These are phyloP conservation scores for Ophiostoma novo-ulmi DNA, from an alignment of 2,329 filamentous ascomycete genomes.

Conservation along the genomic window DNA sequence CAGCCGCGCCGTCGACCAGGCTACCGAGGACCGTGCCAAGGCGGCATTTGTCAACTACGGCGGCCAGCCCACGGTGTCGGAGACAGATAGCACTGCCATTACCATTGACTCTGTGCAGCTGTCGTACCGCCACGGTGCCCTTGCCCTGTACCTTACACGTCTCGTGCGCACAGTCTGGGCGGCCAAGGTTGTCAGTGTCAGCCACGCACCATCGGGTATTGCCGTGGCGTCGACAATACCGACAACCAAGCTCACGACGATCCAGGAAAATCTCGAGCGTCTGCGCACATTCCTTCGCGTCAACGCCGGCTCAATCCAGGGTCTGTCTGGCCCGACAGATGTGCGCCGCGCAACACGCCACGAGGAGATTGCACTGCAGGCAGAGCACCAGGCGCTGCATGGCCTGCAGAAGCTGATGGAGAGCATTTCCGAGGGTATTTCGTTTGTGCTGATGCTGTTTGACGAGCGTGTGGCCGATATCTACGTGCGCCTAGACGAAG, in stretches of 20 bases:
- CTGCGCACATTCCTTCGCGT: slow-evolving; percentile 75
- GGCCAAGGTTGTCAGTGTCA: slow-evolving; percentile 66
- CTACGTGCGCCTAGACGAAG: slow-evolving; percentile 66
- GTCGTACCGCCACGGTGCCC: slow-evolving; percentile 82
- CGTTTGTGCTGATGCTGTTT: slow-evolving; percentile 90
- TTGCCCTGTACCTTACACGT: slow-evolving; percentile 80
- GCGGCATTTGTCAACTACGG: slow-evolving; percentile 89
- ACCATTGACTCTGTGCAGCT: slow-evolving; percentile 78
- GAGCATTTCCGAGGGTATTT: slow-evolving; percentile 92
- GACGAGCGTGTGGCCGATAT: slow-evolving; percentile 92
- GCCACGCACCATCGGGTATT: slow-evolving; percentile 60
- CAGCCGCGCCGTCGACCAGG: slow-evolving; percentile 72
- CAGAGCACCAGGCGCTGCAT: slow-evolving; percentile 87
- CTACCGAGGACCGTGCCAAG: slow-evolving; percentile 78
- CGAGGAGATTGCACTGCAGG: slow-evolving; percentile 86
- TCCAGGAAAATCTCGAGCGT: slow-evolving; percentile 76
- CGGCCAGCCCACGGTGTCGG: slow-evolving; percentile 76
- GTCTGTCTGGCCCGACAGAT: slow-evolving; percentile 83
- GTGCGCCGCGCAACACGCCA: slow-evolving; percentile 76
- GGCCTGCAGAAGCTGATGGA: slow-evolving; percentile 79
- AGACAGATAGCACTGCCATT: slow-evolving; percentile 65
- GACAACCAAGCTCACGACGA: slow-evolving; percentile 61
- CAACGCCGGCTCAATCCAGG: slow-evolving; percentile 91
- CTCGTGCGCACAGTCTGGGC: slow-evolving; percentile 89
- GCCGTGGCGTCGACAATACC: slow-evolving; percentile 63